Base-by-base conservation (phyloP, 192 early-diverging fungal species). In the Backusella morwellensis region DNA sequence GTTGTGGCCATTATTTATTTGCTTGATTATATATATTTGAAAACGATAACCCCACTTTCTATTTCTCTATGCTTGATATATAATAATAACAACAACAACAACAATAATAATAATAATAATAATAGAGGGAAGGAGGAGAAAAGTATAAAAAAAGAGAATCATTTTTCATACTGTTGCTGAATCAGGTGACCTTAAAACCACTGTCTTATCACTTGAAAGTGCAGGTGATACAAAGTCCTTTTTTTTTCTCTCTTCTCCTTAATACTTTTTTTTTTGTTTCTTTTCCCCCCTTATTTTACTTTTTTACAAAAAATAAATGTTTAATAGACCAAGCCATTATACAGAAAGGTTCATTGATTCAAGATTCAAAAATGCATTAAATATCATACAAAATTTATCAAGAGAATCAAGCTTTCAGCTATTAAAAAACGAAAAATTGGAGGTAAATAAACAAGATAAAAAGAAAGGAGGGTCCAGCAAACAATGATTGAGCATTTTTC, bases 361-460 rank as follows among this genome's bases (percentile, higher is more conserved):
- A n/a, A 29, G 80, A 7, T 83, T 75, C 50, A 80, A 80, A 19
- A 83, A 75, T 44, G 78, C 82, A 6, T 34, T 83, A 40, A 26
- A 79, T 32, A 74, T 83, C 19, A 78, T 80, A 23, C 82, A 80
- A 54, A 52, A 70, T 26, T 50, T 83, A 21, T 54, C 82, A 26
- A 69, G 69, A 3, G 74, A 66, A 23, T 68, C 78, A 11, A 74
- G 66, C 6, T 50, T 50, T 50, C 47, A 50, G 0, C 47, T 50
- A n/a, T 50, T 50, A n/a, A 50, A 50, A 68, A 47, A 82, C 56
- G 71, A 82, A 72, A 82, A 78, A 67, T 59, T 82, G 11, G 38
- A 77, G 74, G 81, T 82, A 71, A 74, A 29, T 66, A 74, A 29
- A 1, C 6, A 7, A 14, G 4, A 71, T 4, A 34, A 29, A 32